These are phyloP conservation scores for Teratosphaeriaceae sp. DNA, from an alignment of 2,329 filamentous ascomycete species.

Conservation along the genomic window DNA sequence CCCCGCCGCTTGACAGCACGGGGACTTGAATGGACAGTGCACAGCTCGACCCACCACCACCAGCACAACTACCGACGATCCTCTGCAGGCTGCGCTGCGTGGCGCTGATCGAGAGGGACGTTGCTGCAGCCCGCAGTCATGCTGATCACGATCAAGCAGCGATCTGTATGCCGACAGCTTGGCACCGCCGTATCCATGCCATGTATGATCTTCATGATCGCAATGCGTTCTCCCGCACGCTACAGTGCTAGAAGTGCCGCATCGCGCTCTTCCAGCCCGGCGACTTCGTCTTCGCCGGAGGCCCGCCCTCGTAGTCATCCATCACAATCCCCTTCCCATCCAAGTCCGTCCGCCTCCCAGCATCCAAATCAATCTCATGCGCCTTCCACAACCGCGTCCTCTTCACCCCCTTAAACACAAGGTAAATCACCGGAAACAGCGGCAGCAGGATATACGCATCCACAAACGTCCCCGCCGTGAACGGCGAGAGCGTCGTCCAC, in stretches of 20 bases:
- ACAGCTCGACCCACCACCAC: too few species aligned
- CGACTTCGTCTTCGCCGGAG: slow-evolving; percentile 1
- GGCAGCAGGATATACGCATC: slow-evolving; percentile 50
- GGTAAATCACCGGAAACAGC: slow-evolving; percentile 41
- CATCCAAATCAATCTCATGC: slow-evolving; percentile 37
- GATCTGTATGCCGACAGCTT: too few species aligned
- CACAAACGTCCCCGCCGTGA: slow-evolving; percentile 45
- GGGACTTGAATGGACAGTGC: too few species aligned
- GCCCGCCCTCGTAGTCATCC: slow-evolving; percentile 7
- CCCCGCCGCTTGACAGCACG: too few species aligned
- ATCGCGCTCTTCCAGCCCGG: slow-evolving; percentile 9
- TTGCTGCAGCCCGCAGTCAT: too few species aligned
- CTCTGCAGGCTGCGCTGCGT: too few species aligned
- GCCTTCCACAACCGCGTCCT: slow-evolving; percentile 31
- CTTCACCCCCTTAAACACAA: slow-evolving; percentile 42
- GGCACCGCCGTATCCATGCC: too few species aligned
- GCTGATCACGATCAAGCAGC: too few species aligned
- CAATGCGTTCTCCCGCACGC: neutral
- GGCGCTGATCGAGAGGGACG: too few species aligned
- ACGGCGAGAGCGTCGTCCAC: slow-evolving; percentile 48
- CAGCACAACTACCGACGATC: too few species aligned
- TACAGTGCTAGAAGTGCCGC: neutral
- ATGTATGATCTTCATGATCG: too few species aligned
- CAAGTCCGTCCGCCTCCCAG: slow-evolving; percentile 34
- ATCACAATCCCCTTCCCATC: slow-evolving; percentile 17